These are phyloP conservation scores for Cutaneotrichosporon sp. DNA, from an alignment of 1,284 basidiomycete genomes.

Conservation along the genomic window DNA sequence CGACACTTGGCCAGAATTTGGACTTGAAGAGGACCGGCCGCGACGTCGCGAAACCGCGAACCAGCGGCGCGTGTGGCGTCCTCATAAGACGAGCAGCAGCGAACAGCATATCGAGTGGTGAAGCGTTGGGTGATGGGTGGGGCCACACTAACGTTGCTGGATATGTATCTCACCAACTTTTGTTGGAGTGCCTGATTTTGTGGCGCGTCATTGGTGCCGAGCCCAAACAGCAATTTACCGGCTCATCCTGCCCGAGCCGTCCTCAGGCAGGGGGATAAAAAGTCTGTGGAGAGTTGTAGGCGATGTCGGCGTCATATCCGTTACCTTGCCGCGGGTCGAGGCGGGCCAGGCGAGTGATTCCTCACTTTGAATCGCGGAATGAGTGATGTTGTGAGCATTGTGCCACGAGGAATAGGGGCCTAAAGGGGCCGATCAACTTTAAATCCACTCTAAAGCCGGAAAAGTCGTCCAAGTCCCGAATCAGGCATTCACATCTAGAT, in stretches of 20 bases:
- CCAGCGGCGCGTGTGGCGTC: constrained; percentile 6
- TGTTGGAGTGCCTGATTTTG: not conserved
- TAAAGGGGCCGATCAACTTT: not conserved
- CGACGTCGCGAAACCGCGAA: constrained; percentile 14
- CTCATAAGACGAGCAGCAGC: constrained; percentile 4
- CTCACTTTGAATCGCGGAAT: not conserved
- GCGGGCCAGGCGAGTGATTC: not conserved
- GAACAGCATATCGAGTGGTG: constrained; percentile 1
- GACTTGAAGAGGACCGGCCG: not conserved
- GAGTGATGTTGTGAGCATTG: not conserved
- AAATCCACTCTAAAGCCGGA: not conserved
- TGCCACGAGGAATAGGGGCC: too few relatives aligned
- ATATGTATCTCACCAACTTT: not conserved
- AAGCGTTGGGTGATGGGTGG: not conserved
- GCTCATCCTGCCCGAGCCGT: not conserved
- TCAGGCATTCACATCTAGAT: too few relatives aligned
- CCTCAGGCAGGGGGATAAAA: not conserved
- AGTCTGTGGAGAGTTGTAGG: not conserved
- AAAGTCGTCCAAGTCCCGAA: too few relatives aligned
- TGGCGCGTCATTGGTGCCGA: not conserved
- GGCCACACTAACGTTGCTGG: not conserved
- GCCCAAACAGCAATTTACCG: not conserved
- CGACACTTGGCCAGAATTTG: constrained; percentile 18
- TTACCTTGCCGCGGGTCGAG: not conserved
- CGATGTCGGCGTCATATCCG: not conserved